Evolutionary conservation across 2,329 filamentous ascomycete genomes (phyloP), one percentile per base, ranked within the genome.

Genomic region (Diplocarpon rosae): DNA sequence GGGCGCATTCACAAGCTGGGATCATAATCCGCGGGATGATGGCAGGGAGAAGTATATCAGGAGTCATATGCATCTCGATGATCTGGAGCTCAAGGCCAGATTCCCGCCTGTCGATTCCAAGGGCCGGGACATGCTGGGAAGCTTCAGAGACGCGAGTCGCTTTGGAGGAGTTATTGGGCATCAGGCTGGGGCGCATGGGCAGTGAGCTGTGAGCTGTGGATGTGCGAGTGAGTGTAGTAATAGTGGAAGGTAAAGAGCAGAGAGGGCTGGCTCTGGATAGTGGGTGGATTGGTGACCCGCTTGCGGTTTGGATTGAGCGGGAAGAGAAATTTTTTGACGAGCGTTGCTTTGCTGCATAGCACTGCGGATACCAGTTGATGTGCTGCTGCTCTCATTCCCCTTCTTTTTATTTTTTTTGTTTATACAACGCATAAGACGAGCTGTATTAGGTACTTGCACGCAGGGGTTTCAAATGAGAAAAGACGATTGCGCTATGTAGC

Each of bases 1-100:
- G 63, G 89, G 88, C 44, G 70, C 70, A 30, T 87, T 85, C 55
- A 83, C 84, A 32, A 76, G 79, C 60, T 95, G 89, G 89, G 89
- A 95, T 64, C 84, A 83, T 65, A 76, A 89, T 66, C 87, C 87
- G 0, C 66, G 72, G 2, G 78, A 85, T 53, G 76, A 85, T 57
- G 83, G 80, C 20, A 68, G 72, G 38, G 70, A 76, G 53, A 83
- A 85, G 65, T 93, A 90, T 64, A 93, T 95, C 57, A 84, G 89
- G 45, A 86, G 81, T 29, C 82, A 85, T 60, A 82, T 88, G 56
- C 80, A 84, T 14, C 75, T 92, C 1, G 85, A 92, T 59, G 83
- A 88, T 45, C 70, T 92, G 6, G 85, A 92, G 68, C 75, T 83
- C 45, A 76, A 76, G 49, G 85, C 85, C 33, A 74, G 85, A 35